Evolutionary conservation across 371 early-diverging fungal species (phyloP).

Genomic region (Mortierella sp.): DNA sequence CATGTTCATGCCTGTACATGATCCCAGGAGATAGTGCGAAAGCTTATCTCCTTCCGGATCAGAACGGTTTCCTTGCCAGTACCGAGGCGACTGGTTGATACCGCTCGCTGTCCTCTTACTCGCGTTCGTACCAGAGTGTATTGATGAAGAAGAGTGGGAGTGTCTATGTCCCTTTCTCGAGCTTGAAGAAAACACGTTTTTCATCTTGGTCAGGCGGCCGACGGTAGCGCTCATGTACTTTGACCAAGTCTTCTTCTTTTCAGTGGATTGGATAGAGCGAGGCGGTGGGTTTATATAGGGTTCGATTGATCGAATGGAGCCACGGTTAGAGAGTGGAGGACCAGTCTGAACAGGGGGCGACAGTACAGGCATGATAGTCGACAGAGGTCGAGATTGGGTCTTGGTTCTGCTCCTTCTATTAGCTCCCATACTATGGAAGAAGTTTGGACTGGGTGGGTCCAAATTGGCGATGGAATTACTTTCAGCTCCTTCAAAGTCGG

Average conservation of each 20-base stretch:
- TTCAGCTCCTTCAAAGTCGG: constrained; percentile 19
- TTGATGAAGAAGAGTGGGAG: constrained; percentile 15
- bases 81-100: neutral
- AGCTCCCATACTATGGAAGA: neutral
- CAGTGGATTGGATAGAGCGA: constrained; percentile 9
- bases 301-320: constrained; percentile 24
- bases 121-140: neutral
- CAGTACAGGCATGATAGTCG: neutral
- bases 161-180: constrained; percentile 14
- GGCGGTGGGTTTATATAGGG: constrained; percentile 55
- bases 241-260: constrained; percentile 40
- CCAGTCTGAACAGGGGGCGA: neutral
- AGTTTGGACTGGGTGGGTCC: constrained; percentile 5
- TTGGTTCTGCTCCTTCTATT: constrained; percentile 15
- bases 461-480: neutral
- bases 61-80: constrained; percentile 24
- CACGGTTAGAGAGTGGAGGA: constrained; percentile 8
- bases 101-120: constrained; percentile 5
- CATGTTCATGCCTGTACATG: constrained; percentile 24
- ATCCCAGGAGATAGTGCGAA: constrained; percentile 24
- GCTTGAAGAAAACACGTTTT: constrained; percentile 25
- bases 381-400: constrained; percentile 21
- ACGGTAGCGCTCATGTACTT: constrained; percentile 44
- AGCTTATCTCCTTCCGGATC: constrained; percentile 26
- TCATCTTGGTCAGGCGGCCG: constrained; percentile 39